phyloP scores from a whole-genome alignment of 2,329 filamentous ascomycete species.

The Penicillium sp. region DNA sequence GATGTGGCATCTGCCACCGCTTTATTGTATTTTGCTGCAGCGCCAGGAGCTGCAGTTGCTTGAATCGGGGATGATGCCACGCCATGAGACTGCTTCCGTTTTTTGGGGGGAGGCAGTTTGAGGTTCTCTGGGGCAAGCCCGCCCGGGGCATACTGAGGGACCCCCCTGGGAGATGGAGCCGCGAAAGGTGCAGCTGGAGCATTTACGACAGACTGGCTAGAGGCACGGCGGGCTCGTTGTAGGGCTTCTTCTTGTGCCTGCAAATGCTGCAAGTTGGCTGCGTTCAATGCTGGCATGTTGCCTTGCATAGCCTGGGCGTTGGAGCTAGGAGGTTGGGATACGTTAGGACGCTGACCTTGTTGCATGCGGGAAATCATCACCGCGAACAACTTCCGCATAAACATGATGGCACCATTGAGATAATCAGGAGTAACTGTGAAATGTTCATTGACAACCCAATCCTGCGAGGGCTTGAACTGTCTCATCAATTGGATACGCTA shows the following conservation, averaged over 20 bases:
- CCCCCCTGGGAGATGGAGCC: slow-evolving; percentile 54
- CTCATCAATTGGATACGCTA: slow-evolving; percentile 47
- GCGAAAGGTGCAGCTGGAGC: slow-evolving; percentile 55
- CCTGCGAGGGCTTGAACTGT: slow-evolving; percentile 43
- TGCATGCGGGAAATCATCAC: slow-evolving; percentile 38
- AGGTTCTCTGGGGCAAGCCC: slow-evolving; percentile 57
- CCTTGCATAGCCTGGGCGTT: slow-evolving; percentile 24
- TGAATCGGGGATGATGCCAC: slow-evolving; percentile 28
- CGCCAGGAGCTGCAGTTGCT: slow-evolving; percentile 20
- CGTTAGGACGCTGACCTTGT: slow-evolving; percentile 30
- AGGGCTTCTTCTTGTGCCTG: slow-evolving; percentile 48
- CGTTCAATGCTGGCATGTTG: slow-evolving; percentile 40
- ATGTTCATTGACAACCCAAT: slow-evolving; percentile 45
- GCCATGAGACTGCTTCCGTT: slow-evolving; percentile 53
- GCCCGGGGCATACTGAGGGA: slow-evolving; percentile 54
- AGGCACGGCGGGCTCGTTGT: slow-evolving; percentile 38
- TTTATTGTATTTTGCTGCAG: slow-evolving; percentile 36
- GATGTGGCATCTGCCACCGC: slow-evolving; percentile 43
- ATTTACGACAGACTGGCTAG: slow-evolving; percentile 39
- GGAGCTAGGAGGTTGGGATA: slow-evolving; percentile 19
- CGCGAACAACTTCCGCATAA: slow-evolving; percentile 43
- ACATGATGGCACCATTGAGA: slow-evolving; percentile 36
- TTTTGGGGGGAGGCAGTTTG: slow-evolving; percentile 58
- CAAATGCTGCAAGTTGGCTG: slow-evolving; percentile 48
- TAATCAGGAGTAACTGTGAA: slow-evolving; percentile 45